Evolutionary conservation across 2,329 filamentous ascomycete genomes (phyloP).

Genomic region (Chaetomium sp.): DNA sequence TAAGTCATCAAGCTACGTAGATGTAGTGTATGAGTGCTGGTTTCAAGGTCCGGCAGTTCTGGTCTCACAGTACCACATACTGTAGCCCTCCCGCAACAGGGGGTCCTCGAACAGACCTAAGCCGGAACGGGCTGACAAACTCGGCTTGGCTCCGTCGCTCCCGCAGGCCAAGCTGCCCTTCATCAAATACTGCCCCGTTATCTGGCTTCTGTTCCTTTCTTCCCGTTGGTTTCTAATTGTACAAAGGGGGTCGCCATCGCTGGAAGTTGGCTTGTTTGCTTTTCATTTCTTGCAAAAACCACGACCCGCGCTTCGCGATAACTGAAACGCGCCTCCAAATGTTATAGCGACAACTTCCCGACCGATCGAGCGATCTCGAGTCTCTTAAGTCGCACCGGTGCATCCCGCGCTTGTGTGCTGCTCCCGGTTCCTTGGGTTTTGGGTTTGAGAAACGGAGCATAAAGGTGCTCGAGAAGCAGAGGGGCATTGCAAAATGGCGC

Average conservation of each 20-base stretch:
- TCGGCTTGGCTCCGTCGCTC: constrained; percentile 27
- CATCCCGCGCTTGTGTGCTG: neutral
- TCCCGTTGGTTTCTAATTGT: neutral
- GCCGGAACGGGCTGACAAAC: constrained; percentile 27
- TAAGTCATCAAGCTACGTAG: neutral
- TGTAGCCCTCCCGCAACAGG: constrained; percentile 13
- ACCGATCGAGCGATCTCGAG: constrained; percentile 20
- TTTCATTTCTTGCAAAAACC: constrained; percentile 5
- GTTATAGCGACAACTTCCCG: constrained; percentile 27
- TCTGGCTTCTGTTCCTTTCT: constrained; percentile 19
- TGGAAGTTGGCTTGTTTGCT: constrained; percentile 28
- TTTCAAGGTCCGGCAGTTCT: neutral
- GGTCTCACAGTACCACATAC: constrained; percentile 13
- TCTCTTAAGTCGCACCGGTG: neutral
- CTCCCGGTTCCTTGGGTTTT: neutral
- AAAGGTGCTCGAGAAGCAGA: neutral
- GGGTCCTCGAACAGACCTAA: constrained; percentile 11
- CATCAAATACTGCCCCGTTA: neutral
- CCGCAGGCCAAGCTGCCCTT: constrained; percentile 20
- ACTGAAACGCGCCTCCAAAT: constrained; percentile 19
- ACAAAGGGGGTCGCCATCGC: constrained; percentile 27
- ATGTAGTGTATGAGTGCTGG: neutral
- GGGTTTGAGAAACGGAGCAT: constrained; percentile 8
- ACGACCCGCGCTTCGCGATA: neutral
- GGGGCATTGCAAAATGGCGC: constrained; percentile 48